Base-by-base conservation (phyloP, 140 eudicot genomes). In the Flaveria floridana region DNA sequence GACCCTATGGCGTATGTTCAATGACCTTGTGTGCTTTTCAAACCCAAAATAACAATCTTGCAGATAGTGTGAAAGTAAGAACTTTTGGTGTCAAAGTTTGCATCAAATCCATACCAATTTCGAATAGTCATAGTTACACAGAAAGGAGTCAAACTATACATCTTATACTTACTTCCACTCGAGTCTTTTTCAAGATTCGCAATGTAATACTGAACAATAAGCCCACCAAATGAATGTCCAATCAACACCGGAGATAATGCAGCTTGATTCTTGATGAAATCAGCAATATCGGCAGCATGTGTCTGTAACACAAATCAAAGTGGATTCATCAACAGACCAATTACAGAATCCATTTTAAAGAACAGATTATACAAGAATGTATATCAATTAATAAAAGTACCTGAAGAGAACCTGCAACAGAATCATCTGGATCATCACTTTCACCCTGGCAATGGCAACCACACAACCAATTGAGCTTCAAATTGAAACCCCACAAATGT, bases 151-250 rank as follows among this genome's bases (percentile, higher is more conserved):
- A 18, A 18, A 55, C 12, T 18, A n/a, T 55, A 1, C 25, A 63
- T 63, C 69, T 63, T 63, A 65, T 37, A 78, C 77, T 78, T 78
- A 78, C 82, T 71, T 78, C 44, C 65, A 3, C 44, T 78, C 15
- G 19, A 62, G 63, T 68, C 76, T 52, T 68, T 77, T 70, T 74
- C 69, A 58, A 75, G 63, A 81, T 81, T 83, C 5, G 93, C 91
- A 48, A 87, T 79, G 85, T 87, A 91, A 75, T 84, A 87, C 51
- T 91, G 97, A 62, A 91, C 96, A 16, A 91, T 91, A 23, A 89
- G 97, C 34, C 97, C 97, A 61, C 97, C 97, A 75, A 91, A 91
- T 10, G 97, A 91, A 77, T 91, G 97, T 47, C 96, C 97, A 51
- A 91, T 75, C 79, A 91, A 87, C 47, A 91, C 89, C 0, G 97